Conservation (phyloP, 108 stramenopile genomes). For the Skeletonema marinoi region DNA sequence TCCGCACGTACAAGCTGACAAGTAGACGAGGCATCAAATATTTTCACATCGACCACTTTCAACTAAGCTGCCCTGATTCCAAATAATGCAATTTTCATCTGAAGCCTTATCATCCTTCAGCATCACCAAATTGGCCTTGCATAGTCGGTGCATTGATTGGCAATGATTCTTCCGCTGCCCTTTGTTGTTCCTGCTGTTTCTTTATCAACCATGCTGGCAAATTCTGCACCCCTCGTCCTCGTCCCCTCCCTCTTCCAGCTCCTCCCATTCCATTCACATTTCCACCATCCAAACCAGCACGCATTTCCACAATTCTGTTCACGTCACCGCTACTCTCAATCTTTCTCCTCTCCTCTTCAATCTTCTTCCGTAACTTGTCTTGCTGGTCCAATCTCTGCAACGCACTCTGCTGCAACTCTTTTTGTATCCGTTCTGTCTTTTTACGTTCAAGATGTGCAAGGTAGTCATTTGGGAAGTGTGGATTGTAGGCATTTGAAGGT, state of each 20-base stretch:
- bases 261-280: neutral
- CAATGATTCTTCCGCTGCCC: neutral
- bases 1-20: too few species aligned
- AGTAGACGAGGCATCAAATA: too few species aligned
- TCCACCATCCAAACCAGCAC: constrained; percentile 5
- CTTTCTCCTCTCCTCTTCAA: constrained; percentile 65
- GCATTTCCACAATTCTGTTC: constrained; percentile 44
- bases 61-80: too few species aligned
- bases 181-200: constrained; percentile 59
- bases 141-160: neutral
- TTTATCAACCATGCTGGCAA: constrained; percentile 87
- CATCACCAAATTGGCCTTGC: neutral
- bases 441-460: constrained; percentile 76
- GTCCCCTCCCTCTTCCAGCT: constrained; percentile 46
- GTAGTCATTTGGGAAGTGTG: constrained; percentile 81
- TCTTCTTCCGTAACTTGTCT: constrained; percentile 46
- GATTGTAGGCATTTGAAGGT: constrained; percentile 63
- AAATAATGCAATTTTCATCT: too few species aligned
- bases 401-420: constrained; percentile 49
- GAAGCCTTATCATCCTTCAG: too few species aligned
- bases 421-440: constrained; percentile 44
- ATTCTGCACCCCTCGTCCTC: constrained; percentile 77
- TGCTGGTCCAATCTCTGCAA: constrained; percentile 62
- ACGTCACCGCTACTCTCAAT: constrained; percentile 42
- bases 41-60: too few species aligned